Evolutionary conservation across 352 stramenopile species (phyloP).

Genomic region (Globisporangium barbulae): DNA sequence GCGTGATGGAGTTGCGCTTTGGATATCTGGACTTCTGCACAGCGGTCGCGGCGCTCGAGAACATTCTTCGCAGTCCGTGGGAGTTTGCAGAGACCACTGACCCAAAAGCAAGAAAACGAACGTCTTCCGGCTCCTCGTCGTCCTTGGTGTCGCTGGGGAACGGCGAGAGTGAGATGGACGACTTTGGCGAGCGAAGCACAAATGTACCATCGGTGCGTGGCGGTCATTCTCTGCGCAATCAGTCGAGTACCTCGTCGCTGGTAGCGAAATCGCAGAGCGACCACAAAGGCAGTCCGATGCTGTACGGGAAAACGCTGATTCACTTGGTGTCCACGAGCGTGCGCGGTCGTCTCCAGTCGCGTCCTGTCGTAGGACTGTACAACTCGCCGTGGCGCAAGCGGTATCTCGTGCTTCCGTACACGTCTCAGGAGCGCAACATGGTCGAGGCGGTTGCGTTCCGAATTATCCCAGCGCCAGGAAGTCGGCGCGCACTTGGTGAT

Average conservation of each 20-base stretch:
- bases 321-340: slow-evolving; percentile 76
- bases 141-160: slow-evolving; percentile 43
- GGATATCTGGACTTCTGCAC: slow-evolving; percentile 83
- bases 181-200: slow-evolving; percentile 25
- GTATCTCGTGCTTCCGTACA: slow-evolving; percentile 80
- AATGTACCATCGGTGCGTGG: slow-evolving; percentile 25
- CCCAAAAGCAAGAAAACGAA: slow-evolving; percentile 23
- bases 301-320: slow-evolving; percentile 66
- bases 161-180: slow-evolving; percentile 24
- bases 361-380: slow-evolving; percentile 73
- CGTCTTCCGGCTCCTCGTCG: slow-evolving; percentile 50
- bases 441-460: slow-evolving; percentile 75
- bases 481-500: slow-evolving; percentile 52
- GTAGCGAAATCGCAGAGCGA: slow-evolving; percentile 22
- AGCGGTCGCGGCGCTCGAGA: slow-evolving; percentile 52
- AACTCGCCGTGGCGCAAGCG: slow-evolving; percentile 78
- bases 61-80: slow-evolving; percentile 42
- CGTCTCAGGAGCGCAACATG: slow-evolving; percentile 57
- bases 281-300: slow-evolving; percentile 32
- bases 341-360: slow-evolving; percentile 66
- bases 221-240: slow-evolving; percentile 7
- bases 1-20: slow-evolving; percentile 77
- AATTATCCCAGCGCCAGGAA: slow-evolving; percentile 59
- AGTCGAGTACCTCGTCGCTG: slow-evolving; percentile 4
- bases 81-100: background rate